A percentile compares a stretch with the other conserved stretches of the same genome.
phyloP scores from a whole-genome alignment of 352 stramenopile genomes.

The Pythium utonaiense region DNA sequence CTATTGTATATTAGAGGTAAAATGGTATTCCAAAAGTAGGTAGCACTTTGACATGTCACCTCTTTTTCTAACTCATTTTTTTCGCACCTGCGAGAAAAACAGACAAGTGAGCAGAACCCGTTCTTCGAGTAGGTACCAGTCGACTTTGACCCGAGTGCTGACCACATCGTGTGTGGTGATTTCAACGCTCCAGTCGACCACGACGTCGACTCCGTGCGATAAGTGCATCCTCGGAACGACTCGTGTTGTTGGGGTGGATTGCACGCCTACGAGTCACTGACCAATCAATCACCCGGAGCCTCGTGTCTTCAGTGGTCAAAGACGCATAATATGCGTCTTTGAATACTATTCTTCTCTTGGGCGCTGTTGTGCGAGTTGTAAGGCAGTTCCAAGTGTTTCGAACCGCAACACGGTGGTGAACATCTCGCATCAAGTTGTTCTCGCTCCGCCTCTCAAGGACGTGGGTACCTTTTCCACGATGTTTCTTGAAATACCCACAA shows the following conservation, averaged over 20 bases:
- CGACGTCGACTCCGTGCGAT: not conserved
- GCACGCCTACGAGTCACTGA: not conserved
- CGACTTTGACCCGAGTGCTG: not conserved
- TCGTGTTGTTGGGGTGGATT: not conserved
- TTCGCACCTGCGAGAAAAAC: no score
- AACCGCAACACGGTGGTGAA: not conserved
- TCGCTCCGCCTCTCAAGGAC: not conserved
- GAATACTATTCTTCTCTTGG: not conserved
- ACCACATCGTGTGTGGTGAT: not conserved
- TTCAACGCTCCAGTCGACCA: not conserved
- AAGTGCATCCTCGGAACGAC: not conserved
- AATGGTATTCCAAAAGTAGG: no score
- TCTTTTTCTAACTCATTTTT: no score
- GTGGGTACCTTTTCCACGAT: not conserved
- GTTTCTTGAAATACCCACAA: not conserved
- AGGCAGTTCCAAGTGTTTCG: not conserved
- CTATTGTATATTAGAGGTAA: no score
- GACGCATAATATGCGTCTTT: not conserved
- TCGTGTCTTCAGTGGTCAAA: no score
- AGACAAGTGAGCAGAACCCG: not conserved
- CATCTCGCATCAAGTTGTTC: not conserved
- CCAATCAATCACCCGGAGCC: no score
- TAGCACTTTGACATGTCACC: no score
- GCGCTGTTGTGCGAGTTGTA: not conserved
- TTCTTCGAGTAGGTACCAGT: not conserved